Evolutionary conservation across 2,329 filamentous ascomycete species (phyloP).

Genomic region (Rhynchosporium agropyri): DNA sequence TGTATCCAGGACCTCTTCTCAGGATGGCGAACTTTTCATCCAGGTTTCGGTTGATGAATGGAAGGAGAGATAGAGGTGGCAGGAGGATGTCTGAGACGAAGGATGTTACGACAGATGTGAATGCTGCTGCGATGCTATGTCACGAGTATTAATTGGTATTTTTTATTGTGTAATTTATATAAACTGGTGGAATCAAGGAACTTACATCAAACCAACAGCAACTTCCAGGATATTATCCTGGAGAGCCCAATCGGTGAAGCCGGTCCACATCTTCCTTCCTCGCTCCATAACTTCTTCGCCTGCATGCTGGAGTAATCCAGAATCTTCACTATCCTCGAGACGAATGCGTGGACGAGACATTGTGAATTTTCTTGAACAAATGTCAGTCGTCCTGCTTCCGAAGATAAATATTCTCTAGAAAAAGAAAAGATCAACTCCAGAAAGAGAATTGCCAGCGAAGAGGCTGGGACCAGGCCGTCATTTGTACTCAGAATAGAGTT

Average conservation of each 20-base stretch:
- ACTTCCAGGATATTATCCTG: slow-evolving; percentile 77
- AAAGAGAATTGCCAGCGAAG: neutral
- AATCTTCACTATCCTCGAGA: slow-evolving; percentile 35
- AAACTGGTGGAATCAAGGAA: slow-evolving; percentile 11
- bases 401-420: neutral
- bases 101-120: slow-evolving; percentile 71
- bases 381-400: too few species aligned
- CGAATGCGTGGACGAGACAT: slow-evolving; percentile 30
- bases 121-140: slow-evolving; percentile 66
- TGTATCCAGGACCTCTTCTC: slow-evolving; percentile 57
- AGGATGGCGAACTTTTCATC: slow-evolving; percentile 75
- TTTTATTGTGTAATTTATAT: neutral
- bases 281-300: slow-evolving; percentile 32
- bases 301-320: slow-evolving; percentile 30
- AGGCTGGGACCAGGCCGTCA: neutral
- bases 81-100: slow-evolving; percentile 73
- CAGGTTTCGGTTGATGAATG: slow-evolving; percentile 71
- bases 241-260: slow-evolving; percentile 73
- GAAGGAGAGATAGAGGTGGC: slow-evolving; percentile 68
- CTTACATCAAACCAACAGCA: slow-evolving; percentile 73
- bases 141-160: slow-evolving; percentile 1
- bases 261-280: slow-evolving; percentile 51
- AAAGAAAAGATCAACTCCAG: neutral
- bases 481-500: slow-evolving; percentile 2
- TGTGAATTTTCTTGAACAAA: neutral